Evolutionary conservation across 1,139 yeast species (phyloP), one percentile per base, ranked within the genome.

Genomic region (Saccharomyces hybrid): DNA sequence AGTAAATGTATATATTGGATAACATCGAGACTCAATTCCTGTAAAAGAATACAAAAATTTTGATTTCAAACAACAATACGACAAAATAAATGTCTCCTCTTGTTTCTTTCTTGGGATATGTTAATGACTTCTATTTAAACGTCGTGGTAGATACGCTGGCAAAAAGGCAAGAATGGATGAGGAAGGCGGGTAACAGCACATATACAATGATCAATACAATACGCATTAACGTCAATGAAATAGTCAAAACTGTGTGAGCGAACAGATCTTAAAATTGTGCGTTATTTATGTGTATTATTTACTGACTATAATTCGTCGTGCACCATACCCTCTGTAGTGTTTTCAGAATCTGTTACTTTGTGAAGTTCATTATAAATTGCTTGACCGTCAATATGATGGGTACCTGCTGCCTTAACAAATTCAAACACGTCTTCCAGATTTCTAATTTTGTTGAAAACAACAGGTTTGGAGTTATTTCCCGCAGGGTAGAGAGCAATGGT

Each of bases 401-500:
- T 73, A 67, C 93, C 89, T 48, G 77, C 71, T 59, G 78, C 82
- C 69, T 81, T 78, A 66, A 95, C 78, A 74, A 91, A 95, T 27
- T 75, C 76, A 60, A 84, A 78, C 64, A 93, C 78, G 29, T 80
- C 75, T 64, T 86, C 90, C 58, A 89, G 75, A 55, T 85, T 84
- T 78, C 98, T 88, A 54, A 79, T 76, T 58, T 90, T 88, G 56
- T 78, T 75, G 74, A 78, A 91, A 49, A 77, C 75, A 60, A 90
- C 71, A 61, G 97, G 95, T 62, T 80, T 77, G 56, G 80, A 76
- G 65, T 80, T 81, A 70, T 86, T 78, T 64, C 95, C 96, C 59
- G 97, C 98, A 68, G 97, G 97, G 79, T 83, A 95, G 60, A 93
- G 79, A 69, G 86, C 80, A 65, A 93, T 76, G 56, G 98, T 93